Evolutionary conservation across 2,329 filamentous ascomycete species (phyloP).

Genomic region (Alternaria alternata): DNA sequence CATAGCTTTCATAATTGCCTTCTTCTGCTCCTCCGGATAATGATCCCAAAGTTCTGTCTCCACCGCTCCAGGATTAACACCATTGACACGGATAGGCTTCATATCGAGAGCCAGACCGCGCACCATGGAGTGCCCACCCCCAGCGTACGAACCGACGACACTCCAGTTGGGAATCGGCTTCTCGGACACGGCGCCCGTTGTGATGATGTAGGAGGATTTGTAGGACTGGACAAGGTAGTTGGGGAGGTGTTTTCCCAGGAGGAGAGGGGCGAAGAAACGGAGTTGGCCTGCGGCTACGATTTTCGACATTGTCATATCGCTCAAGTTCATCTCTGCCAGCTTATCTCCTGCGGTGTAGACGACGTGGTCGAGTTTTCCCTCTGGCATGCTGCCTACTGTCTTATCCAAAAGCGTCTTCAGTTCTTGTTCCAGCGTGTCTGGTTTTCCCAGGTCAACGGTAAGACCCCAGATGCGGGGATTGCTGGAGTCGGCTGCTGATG

Average conservation of each 20-base stretch:
- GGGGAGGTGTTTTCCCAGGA: slow-evolving; percentile 61
- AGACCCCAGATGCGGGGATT: slow-evolving; percentile 53
- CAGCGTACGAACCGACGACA: slow-evolving; percentile 58
- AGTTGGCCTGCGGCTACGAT: slow-evolving; percentile 58
- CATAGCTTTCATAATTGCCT: slow-evolving; percentile 28
- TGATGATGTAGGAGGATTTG: slow-evolving; percentile 63
- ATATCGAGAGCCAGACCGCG: slow-evolving; percentile 69
- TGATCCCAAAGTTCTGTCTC: slow-evolving; percentile 55
- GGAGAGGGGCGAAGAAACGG: slow-evolving; percentile 60
- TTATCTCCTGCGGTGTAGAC: slow-evolving; percentile 65
- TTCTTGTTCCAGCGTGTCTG: slow-evolving; percentile 57
- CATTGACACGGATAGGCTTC: slow-evolving; percentile 69
- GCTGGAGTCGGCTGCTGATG: slow-evolving; percentile 36
- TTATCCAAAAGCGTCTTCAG: slow-evolving; percentile 57
- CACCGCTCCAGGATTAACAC: slow-evolving; percentile 64
- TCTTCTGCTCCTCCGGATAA: slow-evolving; percentile 37
- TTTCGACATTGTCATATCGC: slow-evolving; percentile 47
- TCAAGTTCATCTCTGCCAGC: slow-evolving; percentile 52
- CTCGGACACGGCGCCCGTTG: slow-evolving; percentile 62
- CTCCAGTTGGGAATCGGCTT: slow-evolving; percentile 63
- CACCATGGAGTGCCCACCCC: slow-evolving; percentile 62
- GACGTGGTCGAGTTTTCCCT: slow-evolving; percentile 61
- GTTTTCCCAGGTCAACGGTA: slow-evolving; percentile 58
- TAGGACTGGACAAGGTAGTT: slow-evolving; percentile 55
- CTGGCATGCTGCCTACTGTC: slow-evolving; percentile 39